These are phyloP conservation scores for Erodium moschatum DNA, from an alignment of 441 rosid genomes.

Conservation along the genomic window DNA sequence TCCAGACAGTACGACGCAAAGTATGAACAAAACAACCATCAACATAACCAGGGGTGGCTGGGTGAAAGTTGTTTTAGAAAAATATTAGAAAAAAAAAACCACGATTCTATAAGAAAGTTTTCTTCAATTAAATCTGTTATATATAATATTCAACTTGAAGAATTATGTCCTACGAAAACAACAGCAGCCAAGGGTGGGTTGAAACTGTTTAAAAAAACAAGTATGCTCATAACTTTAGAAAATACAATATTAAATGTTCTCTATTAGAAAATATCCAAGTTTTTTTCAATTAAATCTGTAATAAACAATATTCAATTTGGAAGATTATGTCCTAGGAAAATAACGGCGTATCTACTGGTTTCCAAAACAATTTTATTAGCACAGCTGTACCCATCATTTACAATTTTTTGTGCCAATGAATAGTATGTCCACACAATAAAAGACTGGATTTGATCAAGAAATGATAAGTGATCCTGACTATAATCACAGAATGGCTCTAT, in stretches of 20 bases:
- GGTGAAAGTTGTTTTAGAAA: neutral
- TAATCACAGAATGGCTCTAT: neutral
- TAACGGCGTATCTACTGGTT: conserved; percentile 4
- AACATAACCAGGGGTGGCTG: neutral
- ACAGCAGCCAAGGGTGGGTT: neutral
- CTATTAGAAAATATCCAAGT: neutral
- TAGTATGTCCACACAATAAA: neutral
- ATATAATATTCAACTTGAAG: neutral
- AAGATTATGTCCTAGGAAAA: neutral
- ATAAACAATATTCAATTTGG: neutral
- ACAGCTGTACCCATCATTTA: neutral
- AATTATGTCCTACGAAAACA: neutral
- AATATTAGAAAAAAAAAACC: neutral
- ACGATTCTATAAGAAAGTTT: neutral
- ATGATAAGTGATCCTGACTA: neutral
- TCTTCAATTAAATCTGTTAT: neutral
- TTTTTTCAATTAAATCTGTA: neutral
- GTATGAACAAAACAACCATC: neutral
- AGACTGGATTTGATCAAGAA: neutral
- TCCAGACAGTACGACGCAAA: neutral
- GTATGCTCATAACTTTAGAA: neutral
- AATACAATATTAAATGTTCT: neutral
- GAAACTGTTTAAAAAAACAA: conserved; percentile 2
- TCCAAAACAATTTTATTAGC: neutral
- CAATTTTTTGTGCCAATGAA: conserved; percentile 6